phyloP scores from a whole-genome alignment of 1,139 yeast genomes.

The Lodderomyces pseudojiufengensis region DNA sequence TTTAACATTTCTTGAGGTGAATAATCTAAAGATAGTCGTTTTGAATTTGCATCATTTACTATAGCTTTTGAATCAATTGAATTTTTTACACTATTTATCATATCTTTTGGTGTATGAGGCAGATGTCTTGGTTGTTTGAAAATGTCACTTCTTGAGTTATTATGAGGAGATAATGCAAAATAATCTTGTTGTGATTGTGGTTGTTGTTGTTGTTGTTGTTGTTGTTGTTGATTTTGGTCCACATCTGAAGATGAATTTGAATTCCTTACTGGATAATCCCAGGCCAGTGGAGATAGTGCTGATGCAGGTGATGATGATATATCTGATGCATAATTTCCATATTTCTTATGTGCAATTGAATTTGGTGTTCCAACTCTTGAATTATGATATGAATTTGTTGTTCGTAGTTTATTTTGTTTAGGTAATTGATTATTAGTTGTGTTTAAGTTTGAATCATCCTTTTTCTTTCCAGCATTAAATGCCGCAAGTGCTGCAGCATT shows the following conservation, averaged over 20 bases:
- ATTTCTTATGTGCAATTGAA: not conserved
- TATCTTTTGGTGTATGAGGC: slow-evolving; percentile 20
- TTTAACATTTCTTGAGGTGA: slow-evolving; percentile 30
- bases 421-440: slow-evolving; percentile 1
- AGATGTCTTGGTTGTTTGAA: slow-evolving; percentile 1
- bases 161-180: slow-evolving; percentile 1
- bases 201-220: not conserved
- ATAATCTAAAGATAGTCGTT: slow-evolving; percentile 19
- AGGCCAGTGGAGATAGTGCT: not conserved
- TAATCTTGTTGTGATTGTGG: not conserved
- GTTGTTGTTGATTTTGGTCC: not conserved
- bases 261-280: not conserved
- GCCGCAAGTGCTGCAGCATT: slow-evolving; percentile 38
- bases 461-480: slow-evolving; percentile 20
- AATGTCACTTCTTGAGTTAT: not conserved
- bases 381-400: not conserved
- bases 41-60: slow-evolving; percentile 15
- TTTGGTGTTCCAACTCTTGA: not conserved
- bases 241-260: not conserved
- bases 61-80: slow-evolving; percentile 22
- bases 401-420: slow-evolving; percentile 3
- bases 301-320: not conserved
- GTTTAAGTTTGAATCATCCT: slow-evolving; percentile 9
- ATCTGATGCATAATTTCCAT: not conserved
- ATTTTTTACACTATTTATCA: slow-evolving; percentile 21